Percentiles rank a stretch among this genome's conserved stretches.
Evolutionary conservation across 805 yeast species (phyloP).

Genomic region (Yamadazyma phyllophila): DNA sequence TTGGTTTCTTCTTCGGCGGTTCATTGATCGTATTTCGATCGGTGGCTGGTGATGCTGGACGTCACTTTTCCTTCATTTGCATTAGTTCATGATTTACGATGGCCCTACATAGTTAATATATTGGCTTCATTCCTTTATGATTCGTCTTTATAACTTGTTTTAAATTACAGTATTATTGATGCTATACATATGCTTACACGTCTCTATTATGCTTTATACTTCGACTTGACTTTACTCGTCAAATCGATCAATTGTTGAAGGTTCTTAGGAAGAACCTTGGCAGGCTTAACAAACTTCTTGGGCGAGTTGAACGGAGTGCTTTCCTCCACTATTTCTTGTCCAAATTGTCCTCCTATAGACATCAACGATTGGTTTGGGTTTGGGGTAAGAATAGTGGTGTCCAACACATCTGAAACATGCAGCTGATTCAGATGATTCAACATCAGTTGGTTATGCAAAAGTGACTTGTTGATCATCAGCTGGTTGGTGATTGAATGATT

Average conservation of each 20-base stretch:
- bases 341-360: slow-evolving; percentile 34
- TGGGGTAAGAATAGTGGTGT: slow-evolving; percentile 1
- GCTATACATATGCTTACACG: neutral
- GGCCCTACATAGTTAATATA: neutral
- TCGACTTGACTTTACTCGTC: slow-evolving; percentile 13
- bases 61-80: slow-evolving; percentile 1
- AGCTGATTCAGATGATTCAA: slow-evolving; percentile 1
- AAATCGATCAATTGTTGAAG: slow-evolving; percentile 13
- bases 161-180: neutral
- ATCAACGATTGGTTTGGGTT: slow-evolving; percentile 13
- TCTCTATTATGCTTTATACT: slow-evolving; percentile 8
- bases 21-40: neutral
- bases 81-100: slow-evolving; percentile 4
- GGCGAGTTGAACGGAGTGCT: slow-evolving; percentile 38
- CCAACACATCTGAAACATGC: slow-evolving; percentile 2
- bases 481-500: slow-evolving; percentile 21
- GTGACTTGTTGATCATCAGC: slow-evolving; percentile 3
- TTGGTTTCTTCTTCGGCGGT: slow-evolving; percentile 16
- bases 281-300: slow-evolving; percentile 12
- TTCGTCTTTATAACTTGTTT: too few species aligned
- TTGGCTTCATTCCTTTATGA: neutral
- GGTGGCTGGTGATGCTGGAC: neutral
- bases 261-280: slow-evolving; percentile 10
- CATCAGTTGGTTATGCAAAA: neutral
- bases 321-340: slow-evolving; percentile 36